Evolutionary conservation across 2,329 filamentous ascomycete genomes (phyloP).

Genomic region (Aspergillus tanneri): DNA sequence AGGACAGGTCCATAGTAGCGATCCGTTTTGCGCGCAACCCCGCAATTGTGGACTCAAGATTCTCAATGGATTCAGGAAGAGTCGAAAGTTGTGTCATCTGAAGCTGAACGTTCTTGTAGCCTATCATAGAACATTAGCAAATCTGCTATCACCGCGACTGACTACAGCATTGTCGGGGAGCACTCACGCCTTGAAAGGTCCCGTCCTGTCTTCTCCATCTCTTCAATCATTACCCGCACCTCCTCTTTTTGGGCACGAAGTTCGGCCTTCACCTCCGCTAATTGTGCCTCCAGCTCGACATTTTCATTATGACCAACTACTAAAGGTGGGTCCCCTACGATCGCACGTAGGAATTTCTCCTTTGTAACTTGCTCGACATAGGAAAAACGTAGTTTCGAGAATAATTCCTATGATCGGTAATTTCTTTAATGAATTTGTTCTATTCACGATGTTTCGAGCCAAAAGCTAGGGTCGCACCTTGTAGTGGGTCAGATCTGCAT

Average conservation of each 20-base stretch:
- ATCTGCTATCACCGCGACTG: background rate
- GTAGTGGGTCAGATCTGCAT: constrained; percentile 84
- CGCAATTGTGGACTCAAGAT: constrained; percentile 52
- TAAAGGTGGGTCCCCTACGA: constrained; percentile 84
- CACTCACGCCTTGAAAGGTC: constrained; percentile 59
- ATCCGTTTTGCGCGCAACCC: constrained; percentile 55
- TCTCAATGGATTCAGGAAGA: constrained; percentile 54
- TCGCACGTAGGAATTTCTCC: constrained; percentile 92
- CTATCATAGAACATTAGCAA: constrained; percentile 27
- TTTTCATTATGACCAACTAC: constrained; percentile 84
- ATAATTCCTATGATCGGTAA: constrained; percentile 63
- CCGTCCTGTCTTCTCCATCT: constrained; percentile 68
- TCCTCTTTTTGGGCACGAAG: constrained; percentile 79
- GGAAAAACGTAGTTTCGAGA: constrained; percentile 92
- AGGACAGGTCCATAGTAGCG: constrained; percentile 59
- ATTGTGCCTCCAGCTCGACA: constrained; percentile 68
- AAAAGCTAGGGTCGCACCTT: constrained; percentile 54
- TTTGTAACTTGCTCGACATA: constrained; percentile 99
- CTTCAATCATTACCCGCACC: constrained; percentile 69
- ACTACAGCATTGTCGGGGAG: background rate
- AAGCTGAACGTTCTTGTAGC: constrained; percentile 55
- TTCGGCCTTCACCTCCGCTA: constrained; percentile 67
- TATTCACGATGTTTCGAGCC: background rate
- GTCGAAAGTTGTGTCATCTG: constrained; percentile 52
- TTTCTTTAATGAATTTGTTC: constrained; percentile 6